Evolutionary conservation across 2,329 filamentous ascomycete species (phyloP).

Genomic region (Diaporthe longicolla): DNA sequence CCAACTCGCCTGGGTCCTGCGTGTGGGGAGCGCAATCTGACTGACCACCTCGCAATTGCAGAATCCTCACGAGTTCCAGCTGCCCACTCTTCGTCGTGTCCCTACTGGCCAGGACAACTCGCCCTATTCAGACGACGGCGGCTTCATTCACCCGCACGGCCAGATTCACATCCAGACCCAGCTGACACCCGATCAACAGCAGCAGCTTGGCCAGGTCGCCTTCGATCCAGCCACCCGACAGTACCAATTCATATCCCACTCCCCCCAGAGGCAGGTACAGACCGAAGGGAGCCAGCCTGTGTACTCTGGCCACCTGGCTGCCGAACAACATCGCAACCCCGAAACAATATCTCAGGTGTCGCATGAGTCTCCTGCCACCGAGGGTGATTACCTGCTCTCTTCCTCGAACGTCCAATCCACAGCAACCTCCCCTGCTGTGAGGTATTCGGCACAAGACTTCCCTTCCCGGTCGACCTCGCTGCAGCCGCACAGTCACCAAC

Average conservation of each 20-base stretch:
- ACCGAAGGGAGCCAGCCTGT: constrained; percentile 53
- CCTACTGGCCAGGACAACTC: constrained; percentile 57
- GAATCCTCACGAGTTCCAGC: constrained; percentile 56
- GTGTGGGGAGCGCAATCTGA: constrained; percentile 1
- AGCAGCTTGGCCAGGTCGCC: constrained; percentile 55
- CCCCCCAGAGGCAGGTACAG: constrained; percentile 49
- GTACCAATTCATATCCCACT: constrained; percentile 46
- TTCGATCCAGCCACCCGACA: constrained; percentile 54
- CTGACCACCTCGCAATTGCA: constrained; percentile 47
- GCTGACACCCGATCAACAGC: constrained; percentile 54
- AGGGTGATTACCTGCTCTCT: constrained; percentile 60
- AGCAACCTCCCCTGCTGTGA: constrained; percentile 56
- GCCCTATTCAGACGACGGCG: constrained; percentile 56
- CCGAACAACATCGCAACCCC: constrained; percentile 62
- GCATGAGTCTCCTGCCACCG: constrained; percentile 70
- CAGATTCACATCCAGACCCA: constrained; percentile 54
- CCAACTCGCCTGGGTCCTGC: constrained; percentile 46
- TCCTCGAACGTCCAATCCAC: constrained; percentile 56
- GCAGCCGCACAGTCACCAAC: constrained; percentile 49
- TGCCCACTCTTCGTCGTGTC: constrained; percentile 64
- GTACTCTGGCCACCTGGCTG: constrained; percentile 54
- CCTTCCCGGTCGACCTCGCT: constrained; percentile 49
- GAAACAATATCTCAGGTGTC: constrained; percentile 75
- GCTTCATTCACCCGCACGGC: constrained; percentile 58
- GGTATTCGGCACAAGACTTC: constrained; percentile 55